Evolutionary conservation across 768 basidiomycete species (phyloP).

Genomic region (Sporobolomyces roseus): DNA sequence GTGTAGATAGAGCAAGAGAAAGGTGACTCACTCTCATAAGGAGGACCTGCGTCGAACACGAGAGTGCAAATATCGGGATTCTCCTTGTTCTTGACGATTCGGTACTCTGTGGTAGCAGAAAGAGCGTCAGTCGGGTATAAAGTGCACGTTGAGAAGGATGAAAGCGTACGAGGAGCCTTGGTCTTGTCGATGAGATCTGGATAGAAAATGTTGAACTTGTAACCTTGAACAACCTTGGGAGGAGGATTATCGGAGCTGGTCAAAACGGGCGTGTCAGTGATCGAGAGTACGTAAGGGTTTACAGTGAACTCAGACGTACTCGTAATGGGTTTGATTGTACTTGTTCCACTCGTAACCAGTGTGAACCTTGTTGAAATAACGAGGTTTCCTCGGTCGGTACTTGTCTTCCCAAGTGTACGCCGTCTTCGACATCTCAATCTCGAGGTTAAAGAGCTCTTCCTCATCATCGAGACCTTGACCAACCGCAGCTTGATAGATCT

Average conservation of each 20-base stretch:
- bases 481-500: constrained; percentile 58
- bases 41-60: constrained; percentile 92
- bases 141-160: not conserved
- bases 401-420: constrained; percentile 99
- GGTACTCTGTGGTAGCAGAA: constrained; percentile 55
- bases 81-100: constrained; percentile 85
- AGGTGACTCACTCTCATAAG: constrained; percentile 25
- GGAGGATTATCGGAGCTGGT: constrained; percentile 92
- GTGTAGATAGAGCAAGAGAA: not conserved
- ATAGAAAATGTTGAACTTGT: constrained; percentile 85
- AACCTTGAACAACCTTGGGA: constrained; percentile 98
- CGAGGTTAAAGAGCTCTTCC: constrained; percentile 83
- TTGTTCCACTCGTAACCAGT: constrained; percentile 99
- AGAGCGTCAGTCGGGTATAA: not conserved
- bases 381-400: constrained; percentile 90
- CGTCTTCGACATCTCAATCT: constrained; percentile 77
- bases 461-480: constrained; percentile 92
- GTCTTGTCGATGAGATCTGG: constrained; percentile 98
- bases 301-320: constrained; percentile 58
- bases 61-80: constrained; percentile 92
- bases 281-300: constrained; percentile 1
- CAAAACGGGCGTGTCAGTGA: not conserved
- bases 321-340: constrained; percentile 99
- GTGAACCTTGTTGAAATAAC: constrained; percentile 98
- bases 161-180: constrained; percentile 63